These are phyloP conservation scores for Podaxis mareebaensis DNA, from an alignment of 768 basidiomycete genomes.

Conservation along the genomic window DNA sequence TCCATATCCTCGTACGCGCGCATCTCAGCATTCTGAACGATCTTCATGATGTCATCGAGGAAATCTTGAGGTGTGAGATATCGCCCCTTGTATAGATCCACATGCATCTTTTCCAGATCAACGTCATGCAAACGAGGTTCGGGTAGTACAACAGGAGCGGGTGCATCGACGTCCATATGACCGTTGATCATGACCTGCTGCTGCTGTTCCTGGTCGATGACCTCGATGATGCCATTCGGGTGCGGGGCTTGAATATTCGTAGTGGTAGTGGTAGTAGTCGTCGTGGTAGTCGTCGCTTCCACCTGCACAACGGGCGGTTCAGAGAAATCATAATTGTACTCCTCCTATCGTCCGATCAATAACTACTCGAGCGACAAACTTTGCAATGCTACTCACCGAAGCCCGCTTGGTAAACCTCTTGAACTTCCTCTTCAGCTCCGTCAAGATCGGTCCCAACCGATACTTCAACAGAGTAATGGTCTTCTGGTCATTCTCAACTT, in stretches of 20 bases:
- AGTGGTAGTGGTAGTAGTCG: slow-evolving; percentile 23
- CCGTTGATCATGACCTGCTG: slow-evolving; percentile 29
- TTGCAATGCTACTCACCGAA: slow-evolving; percentile 46
- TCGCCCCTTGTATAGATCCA: slow-evolving; percentile 76
- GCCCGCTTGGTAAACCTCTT: slow-evolving; percentile 86
- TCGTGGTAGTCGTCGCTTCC: slow-evolving; percentile 25
- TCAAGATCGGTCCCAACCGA: slow-evolving; percentile 86
- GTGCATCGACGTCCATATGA: slow-evolving; percentile 13
- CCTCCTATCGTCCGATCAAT: slow-evolving; percentile 51
- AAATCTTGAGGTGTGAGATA: slow-evolving; percentile 91
- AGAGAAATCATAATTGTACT: slow-evolving; percentile 58
- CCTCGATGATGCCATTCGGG: slow-evolving; percentile 45
- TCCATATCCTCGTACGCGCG: slow-evolving; percentile 68
- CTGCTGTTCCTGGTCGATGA: slow-evolving; percentile 36
- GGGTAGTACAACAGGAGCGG: slow-evolving; percentile 24
- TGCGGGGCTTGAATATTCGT: slow-evolving; percentile 32
- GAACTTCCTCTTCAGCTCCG: slow-evolving; percentile 89
- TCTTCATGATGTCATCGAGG: slow-evolving; percentile 78
- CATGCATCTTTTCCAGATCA: slow-evolving; percentile 91
- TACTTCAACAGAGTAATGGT: slow-evolving; percentile 82
- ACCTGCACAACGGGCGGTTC: slow-evolving; percentile 18
- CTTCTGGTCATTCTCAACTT: slow-evolving; percentile 80
- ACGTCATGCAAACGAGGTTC: slow-evolving; percentile 71
- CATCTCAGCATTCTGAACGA: slow-evolving; percentile 71
- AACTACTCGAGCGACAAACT: background rate